phyloP scores from a whole-genome alignment of 306 rosid species.

The Abrus pulchellus region DNA sequence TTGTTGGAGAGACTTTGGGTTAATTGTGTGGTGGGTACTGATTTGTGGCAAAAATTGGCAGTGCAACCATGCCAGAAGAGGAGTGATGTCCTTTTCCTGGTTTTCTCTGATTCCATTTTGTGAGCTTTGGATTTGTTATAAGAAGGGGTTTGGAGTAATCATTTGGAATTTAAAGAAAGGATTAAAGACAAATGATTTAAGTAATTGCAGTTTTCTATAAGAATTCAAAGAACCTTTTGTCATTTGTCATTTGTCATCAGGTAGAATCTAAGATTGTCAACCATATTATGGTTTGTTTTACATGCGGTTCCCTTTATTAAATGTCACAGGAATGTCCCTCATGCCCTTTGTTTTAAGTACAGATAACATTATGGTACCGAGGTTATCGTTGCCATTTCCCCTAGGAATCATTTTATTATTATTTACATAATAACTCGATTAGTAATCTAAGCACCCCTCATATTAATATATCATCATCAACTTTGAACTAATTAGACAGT shows the following conservation, averaged over 20 bases:
- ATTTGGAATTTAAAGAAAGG: constrained; percentile 38
- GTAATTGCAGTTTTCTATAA: constrained; percentile 33
- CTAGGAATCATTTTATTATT: constrained; percentile 25
- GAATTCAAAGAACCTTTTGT: constrained; percentile 33
- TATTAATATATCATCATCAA: neutral
- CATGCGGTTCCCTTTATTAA: constrained; percentile 54
- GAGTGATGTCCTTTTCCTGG: constrained; percentile 44
- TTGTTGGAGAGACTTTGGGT: constrained; percentile 48
- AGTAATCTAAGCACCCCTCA: constrained; percentile 36
- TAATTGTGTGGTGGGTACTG: constrained; percentile 35
- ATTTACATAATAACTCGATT: neutral
- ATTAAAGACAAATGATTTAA: constrained; percentile 43
- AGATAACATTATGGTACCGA: neutral
- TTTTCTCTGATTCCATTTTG: constrained; percentile 20
- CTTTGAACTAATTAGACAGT: constrained; percentile 43
- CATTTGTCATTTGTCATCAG: constrained; percentile 42
- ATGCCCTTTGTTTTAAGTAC: constrained; percentile 40
- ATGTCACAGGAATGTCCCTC: constrained; percentile 49
- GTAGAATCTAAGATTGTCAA: constrained; percentile 55
- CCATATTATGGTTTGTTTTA: constrained; percentile 35
- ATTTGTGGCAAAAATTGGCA: constrained; percentile 1
- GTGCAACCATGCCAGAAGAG: constrained; percentile 50
- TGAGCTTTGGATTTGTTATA: constrained; percentile 38
- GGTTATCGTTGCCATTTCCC: constrained; percentile 36
- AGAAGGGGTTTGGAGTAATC: constrained; percentile 37